Evolutionary conservation across 2,329 filamentous ascomycete genomes (phyloP).

Genomic region (Epichloe aotearoae): DNA sequence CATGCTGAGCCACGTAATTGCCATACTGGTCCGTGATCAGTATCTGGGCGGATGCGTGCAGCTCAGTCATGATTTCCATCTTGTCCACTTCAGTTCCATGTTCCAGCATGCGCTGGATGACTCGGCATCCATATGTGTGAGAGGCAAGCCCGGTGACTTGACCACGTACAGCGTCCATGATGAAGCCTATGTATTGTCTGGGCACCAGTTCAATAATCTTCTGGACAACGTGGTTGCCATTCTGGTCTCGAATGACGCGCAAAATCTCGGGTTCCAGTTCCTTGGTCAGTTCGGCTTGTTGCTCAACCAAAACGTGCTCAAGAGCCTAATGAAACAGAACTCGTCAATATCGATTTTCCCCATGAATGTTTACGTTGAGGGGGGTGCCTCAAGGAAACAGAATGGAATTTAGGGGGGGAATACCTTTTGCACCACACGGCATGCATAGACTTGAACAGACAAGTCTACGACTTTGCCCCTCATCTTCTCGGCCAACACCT

Average conservation of each 20-base stretch:
- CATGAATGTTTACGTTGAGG: too few species aligned
- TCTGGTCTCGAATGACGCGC: conserved; percentile 69
- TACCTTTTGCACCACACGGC: conserved; percentile 90
- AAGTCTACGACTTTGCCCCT: conserved; percentile 71
- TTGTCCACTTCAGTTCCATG: conserved; percentile 61
- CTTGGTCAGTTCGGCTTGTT: conserved; percentile 70
- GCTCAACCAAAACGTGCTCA: conserved; percentile 81
- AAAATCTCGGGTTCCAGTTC: conserved; percentile 70
- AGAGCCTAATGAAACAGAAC: conserved; percentile 47
- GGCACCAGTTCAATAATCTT: conserved; percentile 79
- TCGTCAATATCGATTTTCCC: neutral
- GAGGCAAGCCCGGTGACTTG: conserved; percentile 62
- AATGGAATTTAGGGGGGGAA: neutral
- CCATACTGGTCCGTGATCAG: conserved; percentile 82
- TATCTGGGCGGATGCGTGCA: conserved; percentile 56
- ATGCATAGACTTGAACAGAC: conserved; percentile 83
- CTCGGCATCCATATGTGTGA: conserved; percentile 79
- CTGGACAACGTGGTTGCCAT: conserved; percentile 94
- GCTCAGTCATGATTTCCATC: conserved; percentile 59
- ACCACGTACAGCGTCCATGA: conserved; percentile 67
- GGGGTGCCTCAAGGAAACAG: too few species aligned
- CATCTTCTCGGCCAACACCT: conserved; percentile 73
- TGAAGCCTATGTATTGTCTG: conserved; percentile 66
- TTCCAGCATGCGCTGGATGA: conserved; percentile 86
- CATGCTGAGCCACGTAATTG: conserved; percentile 92